Evolutionary conservation across 805 yeast species (phyloP).

Genomic region (Schwanniomyces pseudopolymorphus): DNA sequence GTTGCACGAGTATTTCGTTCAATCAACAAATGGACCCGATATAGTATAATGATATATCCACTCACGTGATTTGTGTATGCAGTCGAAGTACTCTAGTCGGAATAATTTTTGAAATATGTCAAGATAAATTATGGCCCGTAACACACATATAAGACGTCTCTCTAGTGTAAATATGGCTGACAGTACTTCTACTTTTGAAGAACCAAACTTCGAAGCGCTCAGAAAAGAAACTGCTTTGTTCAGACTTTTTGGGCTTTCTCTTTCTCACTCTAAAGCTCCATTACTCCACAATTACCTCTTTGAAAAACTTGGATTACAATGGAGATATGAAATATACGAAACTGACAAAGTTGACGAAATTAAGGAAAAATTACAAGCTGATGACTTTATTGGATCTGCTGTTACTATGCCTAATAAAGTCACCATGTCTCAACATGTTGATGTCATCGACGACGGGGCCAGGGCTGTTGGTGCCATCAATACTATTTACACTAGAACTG

Average conservation of each 20-base stretch:
- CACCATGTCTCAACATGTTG: constrained; percentile 23
- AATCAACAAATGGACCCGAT: no score
- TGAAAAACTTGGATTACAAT: constrained; percentile 17
- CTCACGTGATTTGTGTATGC: no score
- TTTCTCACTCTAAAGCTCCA: constrained; percentile 27
- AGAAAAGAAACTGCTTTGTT: constrained; percentile 5
- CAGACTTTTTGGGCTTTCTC: constrained; percentile 20
- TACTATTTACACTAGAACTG: constrained; percentile 26
- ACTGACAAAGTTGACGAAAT: constrained; percentile 19
- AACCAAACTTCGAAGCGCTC: constrained; percentile 1
- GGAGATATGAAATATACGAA: constrained; percentile 23
- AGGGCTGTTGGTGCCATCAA: constrained; percentile 32
- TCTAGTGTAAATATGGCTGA: no score
- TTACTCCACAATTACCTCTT: constrained; percentile 24
- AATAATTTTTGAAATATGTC: no score
- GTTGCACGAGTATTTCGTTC: no score
- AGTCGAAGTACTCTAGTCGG: no score
- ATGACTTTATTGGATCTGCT: constrained; percentile 23
- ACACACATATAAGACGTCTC: no score
- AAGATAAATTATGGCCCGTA: no score
- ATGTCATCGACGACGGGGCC: constrained; percentile 26
- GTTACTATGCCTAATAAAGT: constrained; percentile 34
- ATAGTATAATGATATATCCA: no score
- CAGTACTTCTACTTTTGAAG: not conserved
- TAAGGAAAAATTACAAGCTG: constrained; percentile 8